These are phyloP conservation scores for Suhomyces guaymorum DNA, from an alignment of 1,139 yeast species.

Conservation along the genomic window DNA sequence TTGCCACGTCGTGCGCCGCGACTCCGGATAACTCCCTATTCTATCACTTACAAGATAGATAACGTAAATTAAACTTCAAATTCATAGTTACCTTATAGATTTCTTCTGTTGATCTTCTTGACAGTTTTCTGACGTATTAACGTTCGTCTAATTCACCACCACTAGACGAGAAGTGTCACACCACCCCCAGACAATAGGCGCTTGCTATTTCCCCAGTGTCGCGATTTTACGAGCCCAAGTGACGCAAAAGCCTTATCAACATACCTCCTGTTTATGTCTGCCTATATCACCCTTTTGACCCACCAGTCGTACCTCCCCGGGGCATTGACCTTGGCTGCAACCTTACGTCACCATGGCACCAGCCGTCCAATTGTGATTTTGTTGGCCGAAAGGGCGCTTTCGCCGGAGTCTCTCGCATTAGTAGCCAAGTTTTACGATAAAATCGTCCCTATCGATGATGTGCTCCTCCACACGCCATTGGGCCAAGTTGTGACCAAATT, in stretches of 20 bases:
- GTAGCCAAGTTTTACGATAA: conserved; percentile 26
- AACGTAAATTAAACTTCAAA: no score
- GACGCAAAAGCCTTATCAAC: background rate
- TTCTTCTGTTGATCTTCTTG: no score
- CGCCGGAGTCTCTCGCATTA: conserved; percentile 20
- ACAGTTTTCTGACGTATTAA: no score
- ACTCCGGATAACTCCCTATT: background rate
- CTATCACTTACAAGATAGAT: background rate
- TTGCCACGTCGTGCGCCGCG: background rate
- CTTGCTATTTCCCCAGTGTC: no score
- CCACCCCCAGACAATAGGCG: no score
- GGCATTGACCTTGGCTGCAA: conserved; percentile 29
- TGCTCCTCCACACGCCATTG: conserved; percentile 22
- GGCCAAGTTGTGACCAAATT: conserved; percentile 22
- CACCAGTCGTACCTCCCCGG: conserved; percentile 34
- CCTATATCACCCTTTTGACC: conserved; percentile 33
- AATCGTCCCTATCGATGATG: conserved; percentile 26
- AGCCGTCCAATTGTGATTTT: conserved; percentile 25
- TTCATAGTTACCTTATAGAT: no score
- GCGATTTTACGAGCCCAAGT: no score
- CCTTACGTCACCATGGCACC: conserved; percentile 23
- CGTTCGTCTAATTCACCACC: no score
- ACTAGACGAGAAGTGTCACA: no score
- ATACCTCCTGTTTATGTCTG: conserved; percentile 11
- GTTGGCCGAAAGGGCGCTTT: conserved; percentile 21